Evolutionary conservation across 2,329 filamentous ascomycete genomes (phyloP).

Genomic region (Atkinsonella hypoxylon): DNA sequence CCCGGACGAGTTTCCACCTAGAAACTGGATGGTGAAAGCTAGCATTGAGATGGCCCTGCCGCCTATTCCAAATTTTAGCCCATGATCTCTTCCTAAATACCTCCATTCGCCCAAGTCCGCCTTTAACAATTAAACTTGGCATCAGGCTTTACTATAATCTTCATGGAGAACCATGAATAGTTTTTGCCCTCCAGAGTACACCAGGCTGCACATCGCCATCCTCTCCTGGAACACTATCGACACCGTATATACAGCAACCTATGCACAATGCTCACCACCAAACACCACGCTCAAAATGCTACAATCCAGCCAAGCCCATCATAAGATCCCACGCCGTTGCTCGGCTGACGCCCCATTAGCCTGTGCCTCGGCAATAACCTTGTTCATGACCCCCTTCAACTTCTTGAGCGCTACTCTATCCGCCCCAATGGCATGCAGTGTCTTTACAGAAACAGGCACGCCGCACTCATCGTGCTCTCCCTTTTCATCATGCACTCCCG

Average conservation of each 20-base stretch:
- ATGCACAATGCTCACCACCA: background rate
- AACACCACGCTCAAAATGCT: background rate
- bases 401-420: slow-evolving; percentile 15
- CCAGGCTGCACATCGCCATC: too few relatives aligned
- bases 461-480: slow-evolving; percentile 18
- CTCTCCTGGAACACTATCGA: too few relatives aligned
- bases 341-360: background rate
- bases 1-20: background rate
- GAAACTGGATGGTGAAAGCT: background rate
- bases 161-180: too few relatives aligned
- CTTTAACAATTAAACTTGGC: too few relatives aligned
- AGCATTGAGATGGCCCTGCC: background rate
- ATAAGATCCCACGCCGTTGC: background rate
- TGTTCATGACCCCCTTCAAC: slow-evolving; percentile 11
- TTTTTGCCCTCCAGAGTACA: too few relatives aligned
- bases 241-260: background rate
- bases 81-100: too few relatives aligned
- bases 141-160: too few relatives aligned
- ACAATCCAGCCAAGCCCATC: background rate
- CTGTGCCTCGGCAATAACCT: slow-evolving; percentile 4
- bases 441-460: slow-evolving; percentile 15
- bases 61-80: too few relatives aligned
- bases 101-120: too few relatives aligned
- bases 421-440: slow-evolving; percentile 15
- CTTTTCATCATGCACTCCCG: slow-evolving; percentile 7